These are phyloP conservation scores for Entonaema liquescens DNA, from an alignment of 495 filamentous ascomycete species.

Conservation along the genomic window DNA sequence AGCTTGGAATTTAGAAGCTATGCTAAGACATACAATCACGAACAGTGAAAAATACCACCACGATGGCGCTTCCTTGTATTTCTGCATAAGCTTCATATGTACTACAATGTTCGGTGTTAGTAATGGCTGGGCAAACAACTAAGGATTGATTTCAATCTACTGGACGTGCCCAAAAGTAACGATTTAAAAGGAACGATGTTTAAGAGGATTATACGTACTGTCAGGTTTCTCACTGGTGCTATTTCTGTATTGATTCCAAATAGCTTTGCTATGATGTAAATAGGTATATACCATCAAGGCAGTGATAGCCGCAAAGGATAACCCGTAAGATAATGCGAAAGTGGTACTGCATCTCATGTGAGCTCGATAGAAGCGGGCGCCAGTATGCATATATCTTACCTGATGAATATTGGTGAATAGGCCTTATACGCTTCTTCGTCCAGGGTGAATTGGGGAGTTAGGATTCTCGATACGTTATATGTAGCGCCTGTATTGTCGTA, in stretches of 20 bases:
- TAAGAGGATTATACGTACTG: constrained; percentile 28
- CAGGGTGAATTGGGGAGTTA: constrained; percentile 60
- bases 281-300: constrained; percentile 72
- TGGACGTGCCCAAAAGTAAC: neutral
- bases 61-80: constrained; percentile 66
- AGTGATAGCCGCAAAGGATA: constrained; percentile 75
- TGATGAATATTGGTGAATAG: constrained; percentile 71
- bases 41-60: constrained; percentile 66
- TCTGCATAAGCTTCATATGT: constrained; percentile 67
- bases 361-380: constrained; percentile 9
- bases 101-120: constrained; percentile 43
- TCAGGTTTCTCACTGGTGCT: constrained; percentile 68
- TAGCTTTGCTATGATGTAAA: constrained; percentile 69
- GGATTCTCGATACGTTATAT: constrained; percentile 65
- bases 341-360: constrained; percentile 55
- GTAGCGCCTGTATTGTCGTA: constrained; percentile 68
- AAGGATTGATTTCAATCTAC: neutral
- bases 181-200: neutral
- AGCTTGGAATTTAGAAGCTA: neutral
- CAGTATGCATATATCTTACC: constrained; percentile 40
- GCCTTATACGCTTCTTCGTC: constrained; percentile 63
- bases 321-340: constrained; percentile 70
- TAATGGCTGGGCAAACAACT: neutral
- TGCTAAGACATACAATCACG: constrained; percentile 46
- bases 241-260: constrained; percentile 66